phyloP scores from a whole-genome alignment of 2,329 filamentous ascomycete species.

The Cytospora piceicola region DNA sequence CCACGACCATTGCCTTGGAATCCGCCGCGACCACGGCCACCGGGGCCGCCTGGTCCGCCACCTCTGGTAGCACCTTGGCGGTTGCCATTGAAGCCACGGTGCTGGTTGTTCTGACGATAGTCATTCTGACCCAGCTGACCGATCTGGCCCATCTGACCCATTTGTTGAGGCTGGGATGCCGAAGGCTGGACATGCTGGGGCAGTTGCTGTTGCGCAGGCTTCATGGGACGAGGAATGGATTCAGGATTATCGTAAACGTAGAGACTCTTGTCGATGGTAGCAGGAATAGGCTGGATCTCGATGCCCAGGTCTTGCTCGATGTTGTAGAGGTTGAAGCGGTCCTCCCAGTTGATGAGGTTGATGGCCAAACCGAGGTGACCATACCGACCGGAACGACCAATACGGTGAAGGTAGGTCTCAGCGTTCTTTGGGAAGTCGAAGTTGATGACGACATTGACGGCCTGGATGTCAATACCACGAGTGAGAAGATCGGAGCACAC shows the following conservation, averaged over 20 bases:
- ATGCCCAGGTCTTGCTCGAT: slow-evolving; percentile 97
- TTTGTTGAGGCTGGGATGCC: slow-evolving; percentile 14
- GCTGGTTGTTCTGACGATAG: slow-evolving; percentile 45
- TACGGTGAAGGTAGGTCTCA: slow-evolving; percentile 97
- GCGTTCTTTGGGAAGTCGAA: slow-evolving; percentile 99
- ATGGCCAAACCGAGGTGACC: slow-evolving; percentile 97
- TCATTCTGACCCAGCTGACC: slow-evolving; percentile 38
- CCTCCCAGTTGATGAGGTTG: slow-evolving; percentile 99
- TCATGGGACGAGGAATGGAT: slow-evolving; percentile 81
- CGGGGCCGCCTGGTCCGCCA: slow-evolving; percentile 41
- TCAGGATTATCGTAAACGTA: slow-evolving; percentile 98
- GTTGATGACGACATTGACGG: slow-evolving; percentile 99
- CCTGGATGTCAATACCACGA: slow-evolving; percentile 98
- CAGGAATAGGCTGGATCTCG: slow-evolving; percentile 95
- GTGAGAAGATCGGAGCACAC: slow-evolving; percentile 97
- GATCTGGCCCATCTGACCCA: slow-evolving; percentile 32
- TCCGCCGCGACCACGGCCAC: slow-evolving; percentile 39
- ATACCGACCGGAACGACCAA: slow-evolving; percentile 95
- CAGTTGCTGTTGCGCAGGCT: slow-evolving; percentile 31
- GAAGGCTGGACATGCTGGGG: slow-evolving; percentile 36
- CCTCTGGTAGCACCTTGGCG: slow-evolving; percentile 38
- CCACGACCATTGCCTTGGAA: slow-evolving; percentile 35
- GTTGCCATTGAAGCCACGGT: slow-evolving; percentile 46
- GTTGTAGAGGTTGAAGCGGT: slow-evolving; percentile 97
- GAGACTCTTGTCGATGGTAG: slow-evolving; percentile 92